Base-by-base conservation (phyloP, 805 yeast genomes). In the Ogataea corticis region DNA sequence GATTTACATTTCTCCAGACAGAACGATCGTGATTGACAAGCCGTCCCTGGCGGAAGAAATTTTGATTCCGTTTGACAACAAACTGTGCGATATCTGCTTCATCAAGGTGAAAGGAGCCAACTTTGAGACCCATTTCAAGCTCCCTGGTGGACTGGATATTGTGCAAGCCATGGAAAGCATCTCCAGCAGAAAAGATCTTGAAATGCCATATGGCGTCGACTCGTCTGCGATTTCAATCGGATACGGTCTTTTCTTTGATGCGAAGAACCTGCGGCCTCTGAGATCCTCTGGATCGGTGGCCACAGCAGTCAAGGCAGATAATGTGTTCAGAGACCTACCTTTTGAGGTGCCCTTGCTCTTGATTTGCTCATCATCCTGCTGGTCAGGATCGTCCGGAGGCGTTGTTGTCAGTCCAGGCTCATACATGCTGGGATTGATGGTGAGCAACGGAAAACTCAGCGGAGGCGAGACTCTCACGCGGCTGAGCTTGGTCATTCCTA, bases 321-420 rank as follows among this genome's bases (percentile, higher is more conserved):
- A 40, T 1, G 11, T 31, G 19, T 61, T 44, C 45, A 41, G 11
- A 7, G 41, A 41, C 3, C 46, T 42, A 13, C 32, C 40, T 3
- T 33, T 38, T 15, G 28, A 28, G 2, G 28, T 52, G 3, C 50
- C 54, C 0, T 40, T 49, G 3, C 32, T 73, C 45, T 52, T 71
- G 2, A 54, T 72, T 0, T 58, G 73, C 1, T 69, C 77, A 0
- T 61, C 76, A 0, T 62, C 73, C 7, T 74, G 77, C 53, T 75
- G 79, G 79, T 70, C 73, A 43, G 80, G 80, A 1, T 73, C 79
- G 3, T 70, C 76, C 1, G 80, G 80, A 0, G 79, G 79, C 0
- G 77, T 75, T 0, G 54, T 74, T 2, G 65, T 71, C 34, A 38
- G 41, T 6, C 13, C 17, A 0, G 11, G 14, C 2, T 43, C 45